Evolutionary conservation across 306 rosid species (phyloP), one percentile per base, ranked within the genome.

Genomic region (Cicer chorassanicum): DNA sequence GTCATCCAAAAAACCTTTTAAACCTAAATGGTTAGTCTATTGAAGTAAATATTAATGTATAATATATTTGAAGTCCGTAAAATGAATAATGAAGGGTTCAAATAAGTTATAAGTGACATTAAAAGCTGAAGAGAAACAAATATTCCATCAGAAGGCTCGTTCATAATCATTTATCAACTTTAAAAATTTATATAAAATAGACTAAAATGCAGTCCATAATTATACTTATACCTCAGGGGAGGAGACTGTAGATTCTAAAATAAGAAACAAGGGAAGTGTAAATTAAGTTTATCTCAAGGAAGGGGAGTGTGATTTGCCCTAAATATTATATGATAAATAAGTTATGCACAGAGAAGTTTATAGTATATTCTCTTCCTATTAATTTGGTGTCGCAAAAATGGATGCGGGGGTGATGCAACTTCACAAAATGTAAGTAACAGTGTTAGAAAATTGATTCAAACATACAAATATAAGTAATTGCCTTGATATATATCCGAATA

Each of bases 401-500:
- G 15, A 40, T 56, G 12, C 9, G 7, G 7, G 21, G 60, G 38
- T 21, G 43, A 13, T 19, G 50, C 54, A 68, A 65, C 38, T 42
- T 62, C 65, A 39, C 11, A 63, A 44, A 8, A 34, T 15, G 40
- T 14, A 44, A 13, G 41, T 61, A 18, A 46, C 38, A 11, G 53
- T 14, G 70, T 64, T 24, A 34, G 60, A 67, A 66, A 14, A 49
- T n/a, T 4, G 29, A 63, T 76, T 62, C 65, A 56, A 44, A 67
- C 51, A 44, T 38, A 43, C 8, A 43, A 64, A 73, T 65, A 57
- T 8, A 36, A 73, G 43, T 3, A 71, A 46, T 41, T 70, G 10
- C 45, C 48, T 54, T 62, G 59, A 82, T 45, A 78, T 72, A 63
- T 69, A 70, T 43, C 59, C 72, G 45, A 80, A 57, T 63, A 70